These are phyloP conservation scores for Ogataea methanolica DNA, from an alignment of 805 yeast genomes.

Conservation along the genomic window DNA sequence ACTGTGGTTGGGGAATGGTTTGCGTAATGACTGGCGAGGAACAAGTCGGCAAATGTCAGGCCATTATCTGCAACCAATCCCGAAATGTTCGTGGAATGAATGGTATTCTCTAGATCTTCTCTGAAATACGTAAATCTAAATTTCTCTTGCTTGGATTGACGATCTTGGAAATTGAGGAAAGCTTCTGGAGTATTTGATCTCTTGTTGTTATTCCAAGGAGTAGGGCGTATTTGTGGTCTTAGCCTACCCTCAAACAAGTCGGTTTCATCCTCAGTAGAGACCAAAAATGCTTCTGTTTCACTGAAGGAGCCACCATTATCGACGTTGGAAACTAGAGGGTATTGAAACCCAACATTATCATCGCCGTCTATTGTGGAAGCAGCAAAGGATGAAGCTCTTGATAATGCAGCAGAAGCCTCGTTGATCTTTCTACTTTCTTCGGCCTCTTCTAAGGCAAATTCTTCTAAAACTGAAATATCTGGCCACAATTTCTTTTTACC, in stretches of 20 bases:
- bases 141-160: slow-evolving; percentile 34
- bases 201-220: slow-evolving; percentile 62
- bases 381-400: slow-evolving; percentile 16
- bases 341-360: slow-evolving; percentile 35
- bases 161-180: slow-evolving; percentile 14
- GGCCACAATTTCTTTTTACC: slow-evolving; percentile 64
- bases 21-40: slow-evolving; percentile 41
- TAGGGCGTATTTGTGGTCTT: slow-evolving; percentile 61
- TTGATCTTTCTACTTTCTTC: slow-evolving; percentile 27
- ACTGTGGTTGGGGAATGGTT: slow-evolving; percentile 1
- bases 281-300: slow-evolving; percentile 19
- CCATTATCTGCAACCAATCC: slow-evolving; percentile 59
- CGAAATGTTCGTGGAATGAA: slow-evolving; percentile 83
- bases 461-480: slow-evolving; percentile 68
- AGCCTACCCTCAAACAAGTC: slow-evolving; percentile 57
- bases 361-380: not conserved
- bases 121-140: slow-evolving; percentile 89
- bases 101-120: slow-evolving; percentile 82
- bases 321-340: slow-evolving; percentile 31
- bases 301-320: slow-evolving; percentile 21
- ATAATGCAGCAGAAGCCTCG: slow-evolving; percentile 24
- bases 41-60: slow-evolving; percentile 57
- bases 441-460: slow-evolving; percentile 69
- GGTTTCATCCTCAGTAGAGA: slow-evolving; percentile 46
- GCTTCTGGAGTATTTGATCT: slow-evolving; percentile 9